Evolutionary conservation across 228 moss, liverwort and hornwort genomes (phyloP), one percentile per base, ranked within the genome.

Genomic region (Sphagnum magellanicum): DNA sequence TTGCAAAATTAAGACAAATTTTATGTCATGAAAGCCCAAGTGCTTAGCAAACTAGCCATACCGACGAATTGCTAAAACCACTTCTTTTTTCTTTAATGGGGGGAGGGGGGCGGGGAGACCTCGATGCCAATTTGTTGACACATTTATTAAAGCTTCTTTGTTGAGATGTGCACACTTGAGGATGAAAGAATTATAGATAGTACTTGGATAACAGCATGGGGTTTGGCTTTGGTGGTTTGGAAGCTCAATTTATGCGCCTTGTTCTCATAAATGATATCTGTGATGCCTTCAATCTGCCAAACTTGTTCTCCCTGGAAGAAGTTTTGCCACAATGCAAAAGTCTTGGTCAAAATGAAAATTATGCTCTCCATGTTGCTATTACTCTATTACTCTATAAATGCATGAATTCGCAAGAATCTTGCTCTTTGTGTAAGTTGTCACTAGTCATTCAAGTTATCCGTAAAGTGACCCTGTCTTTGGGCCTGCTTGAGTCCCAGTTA

Each of bases 271-370:
- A 76, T 64, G 66, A 97, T 81, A 51, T 93, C 89, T 17, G 81
- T 85, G 46, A 97, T 75, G 63, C 96, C 96, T 68, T 93, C 91
- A 51, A 79, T 93, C 80, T 93, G 83, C 93, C 96, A 97, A 12
- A 79, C 70, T 76, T 89, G 78, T 81, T 86, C 76, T 74, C 68
- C 77, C 95, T 95, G 73, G 55, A 8, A 55, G 3, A 8, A 55
- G 4, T 55, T 55, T 55, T 55, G 8, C 55, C 55, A 55, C 55
- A 8, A 12, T 55, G 55, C 12, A 8, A 55, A 55, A 12, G 3
- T 12, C 55, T 55, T 4, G 55, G 55, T 32, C 32, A 32, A 32
- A 32, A 32, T 32, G 32, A 32, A 32, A 55, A 55, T 55, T 55
- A 4, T 55, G 1, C 12, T 12, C 12, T 55, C 8, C 1, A 2